Evolutionary conservation across 2,329 filamentous ascomycete genomes (phyloP), one percentile per base, ranked within the genome.

Genomic region (Fusarium poae): DNA sequence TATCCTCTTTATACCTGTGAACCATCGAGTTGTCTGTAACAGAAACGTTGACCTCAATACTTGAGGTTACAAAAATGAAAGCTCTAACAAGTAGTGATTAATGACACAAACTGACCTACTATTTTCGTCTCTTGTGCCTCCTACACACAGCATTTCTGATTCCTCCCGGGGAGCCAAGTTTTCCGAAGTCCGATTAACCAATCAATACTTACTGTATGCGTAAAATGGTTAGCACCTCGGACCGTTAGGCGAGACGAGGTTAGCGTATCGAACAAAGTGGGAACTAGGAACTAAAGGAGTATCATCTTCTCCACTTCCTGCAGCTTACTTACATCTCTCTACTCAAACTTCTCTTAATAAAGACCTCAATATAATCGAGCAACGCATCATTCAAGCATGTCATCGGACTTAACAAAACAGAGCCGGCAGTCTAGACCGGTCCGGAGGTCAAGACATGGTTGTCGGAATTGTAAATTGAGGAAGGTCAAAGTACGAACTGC

Each of bases 391-490:
- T 3, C 11, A 30, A 1, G 6, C 6, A 74, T 73, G 72, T 11
- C 45, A 15, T n/a, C 50, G 0, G 29, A 40, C 8, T 6, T 5
- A 0, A 15, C 21, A 9, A 32, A 11, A 6, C 39, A 65, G 13
- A 5, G 2, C 1, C 46, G n/a, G 1, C 13, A 25, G 18, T n/a
- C 11, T 18, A 53, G 7, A 34, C 23, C 25, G 15, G 16, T 25
- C 40, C 59, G 75, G 32, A 79, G 82, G 58, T 84, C 83, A 18
- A 79, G 82, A 72, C 78, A 76, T 62, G 83, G 84, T 34, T 86
- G 84, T 54, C 79, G 81, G 13, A 85, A 85, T 67, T 86, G 84
- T 75, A 85, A 85, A 71, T 78, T 85, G 6, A 71, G 84, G 61
- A 84, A 84, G 66, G 62, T 85, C 55, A 85, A 84, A 77, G 83